Evolutionary conservation across 2,329 filamentous ascomycete genomes (phyloP).

Genomic region (Claviceps sp.): DNA sequence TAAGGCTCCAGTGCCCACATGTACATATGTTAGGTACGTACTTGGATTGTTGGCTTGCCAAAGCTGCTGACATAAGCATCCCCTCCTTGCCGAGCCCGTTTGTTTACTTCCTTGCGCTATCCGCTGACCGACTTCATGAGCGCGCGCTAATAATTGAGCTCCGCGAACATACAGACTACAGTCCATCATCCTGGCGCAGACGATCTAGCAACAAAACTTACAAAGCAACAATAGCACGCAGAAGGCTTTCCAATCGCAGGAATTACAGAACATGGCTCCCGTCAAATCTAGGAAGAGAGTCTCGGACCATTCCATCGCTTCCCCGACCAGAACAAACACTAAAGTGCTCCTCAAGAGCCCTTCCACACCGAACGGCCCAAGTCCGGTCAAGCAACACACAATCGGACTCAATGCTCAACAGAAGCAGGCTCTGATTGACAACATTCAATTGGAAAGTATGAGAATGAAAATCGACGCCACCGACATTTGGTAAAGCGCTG

Average conservation of each 20-base stretch:
- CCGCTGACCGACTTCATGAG: constrained; percentile 8
- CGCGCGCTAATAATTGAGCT: constrained; percentile 2
- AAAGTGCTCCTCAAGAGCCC: constrained; percentile 16
- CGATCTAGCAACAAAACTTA: not conserved
- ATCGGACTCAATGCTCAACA: constrained; percentile 53
- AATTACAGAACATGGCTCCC: constrained; percentile 28
- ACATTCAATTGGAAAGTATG: constrained; percentile 78
- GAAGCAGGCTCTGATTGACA: constrained; percentile 80
- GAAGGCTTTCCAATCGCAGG: not conserved
- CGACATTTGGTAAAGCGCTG: not conserved
- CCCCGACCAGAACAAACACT: constrained; percentile 9
- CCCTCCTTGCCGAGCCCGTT: constrained; percentile 10
- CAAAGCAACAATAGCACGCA: not conserved
- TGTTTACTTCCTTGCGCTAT: constrained; percentile 24
- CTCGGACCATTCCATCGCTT: constrained; percentile 12
- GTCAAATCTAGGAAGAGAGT: constrained; percentile 24
- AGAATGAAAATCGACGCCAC: not conserved
- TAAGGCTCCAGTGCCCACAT: not conserved
- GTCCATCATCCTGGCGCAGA: not conserved
- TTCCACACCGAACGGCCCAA: constrained; percentile 31
- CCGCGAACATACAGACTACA: not conserved
- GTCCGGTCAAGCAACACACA: constrained; percentile 49
- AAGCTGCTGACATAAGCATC: constrained; percentile 7
- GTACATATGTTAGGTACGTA: not conserved
- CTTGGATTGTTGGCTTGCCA: not conserved